These are phyloP conservation scores for Piper longum DNA, from an alignment of 164 flowering plant genomes.

Conservation along the genomic window DNA sequence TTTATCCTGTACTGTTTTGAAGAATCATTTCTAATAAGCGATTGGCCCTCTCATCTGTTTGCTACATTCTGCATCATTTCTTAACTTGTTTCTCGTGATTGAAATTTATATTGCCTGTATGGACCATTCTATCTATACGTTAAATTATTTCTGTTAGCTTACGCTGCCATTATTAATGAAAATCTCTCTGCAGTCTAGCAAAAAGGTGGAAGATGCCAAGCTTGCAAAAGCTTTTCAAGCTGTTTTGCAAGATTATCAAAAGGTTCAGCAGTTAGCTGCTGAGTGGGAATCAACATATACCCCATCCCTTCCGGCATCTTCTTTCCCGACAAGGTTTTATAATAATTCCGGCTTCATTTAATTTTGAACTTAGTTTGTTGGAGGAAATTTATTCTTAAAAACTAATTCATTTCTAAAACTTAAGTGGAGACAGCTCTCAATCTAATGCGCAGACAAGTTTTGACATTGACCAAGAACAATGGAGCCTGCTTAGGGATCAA, in stretches of 20 bases:
- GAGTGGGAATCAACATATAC: conserved; percentile 58
- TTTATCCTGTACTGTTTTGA: no score
- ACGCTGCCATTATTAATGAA: neutral
- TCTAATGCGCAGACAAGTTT: conserved; percentile 15
- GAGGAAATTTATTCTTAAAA: neutral
- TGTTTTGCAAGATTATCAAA: conserved; percentile 55
- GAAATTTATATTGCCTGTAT: no score
- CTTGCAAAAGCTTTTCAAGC: conserved; percentile 68
- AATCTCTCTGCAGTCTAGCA: conserved; percentile 4
- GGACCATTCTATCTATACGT: neutral
- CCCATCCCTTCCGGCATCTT: conserved; percentile 28
- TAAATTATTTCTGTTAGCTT: neutral
- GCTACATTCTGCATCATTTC: no score
- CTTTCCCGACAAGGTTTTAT: conserved; percentile 12
- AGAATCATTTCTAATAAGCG: no score
- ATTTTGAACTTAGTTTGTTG: neutral
- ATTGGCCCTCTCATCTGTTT: no score
- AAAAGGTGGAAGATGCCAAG: conserved; percentile 55
- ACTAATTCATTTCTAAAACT: conserved; percentile 1
- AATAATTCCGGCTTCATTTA: neutral
- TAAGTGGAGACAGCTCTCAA: conserved; percentile 20
- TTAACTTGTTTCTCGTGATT: no score
- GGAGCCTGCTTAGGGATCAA: conserved; percentile 33
- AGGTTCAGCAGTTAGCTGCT: conserved; percentile 61
- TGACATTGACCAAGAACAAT: conserved; percentile 24